phyloP scores from a whole-genome alignment of 352 stramenopile genomes.

The Pythium chondricola region DNA sequence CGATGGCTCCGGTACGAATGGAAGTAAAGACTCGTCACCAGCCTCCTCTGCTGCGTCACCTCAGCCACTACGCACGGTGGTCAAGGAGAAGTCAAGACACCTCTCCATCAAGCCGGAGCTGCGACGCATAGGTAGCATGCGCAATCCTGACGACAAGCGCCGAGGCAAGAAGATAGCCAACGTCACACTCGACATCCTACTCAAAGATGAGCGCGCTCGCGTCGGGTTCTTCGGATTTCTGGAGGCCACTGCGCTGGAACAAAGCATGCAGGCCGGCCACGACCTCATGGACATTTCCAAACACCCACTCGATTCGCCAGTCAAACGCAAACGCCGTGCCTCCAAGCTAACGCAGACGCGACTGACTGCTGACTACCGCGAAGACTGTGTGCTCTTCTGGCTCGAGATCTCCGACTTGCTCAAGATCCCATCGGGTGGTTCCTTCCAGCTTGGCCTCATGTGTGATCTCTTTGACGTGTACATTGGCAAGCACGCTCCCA shows the following conservation, averaged over 20 bases:
- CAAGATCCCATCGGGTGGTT: constrained; percentile 44
- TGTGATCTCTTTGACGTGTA: constrained; percentile 56
- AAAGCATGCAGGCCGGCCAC: constrained; percentile 21
- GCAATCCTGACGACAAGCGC: constrained; percentile 1
- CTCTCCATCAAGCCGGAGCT: constrained; percentile 9
- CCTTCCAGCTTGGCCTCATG: constrained; percentile 57
- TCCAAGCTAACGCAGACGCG: constrained; percentile 22
- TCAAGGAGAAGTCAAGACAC: neutral
- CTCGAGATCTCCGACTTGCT: constrained; percentile 60
- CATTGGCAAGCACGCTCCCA: constrained; percentile 27
- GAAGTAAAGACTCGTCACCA: neutral
- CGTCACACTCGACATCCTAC: constrained; percentile 42
- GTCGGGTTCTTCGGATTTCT: constrained; percentile 56
- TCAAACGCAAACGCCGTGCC: constrained; percentile 7
- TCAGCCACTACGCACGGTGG: neutral
- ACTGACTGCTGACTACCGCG: constrained; percentile 36
- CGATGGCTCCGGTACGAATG: neutral
- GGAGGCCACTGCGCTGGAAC: constrained; percentile 26
- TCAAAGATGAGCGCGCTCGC: constrained; percentile 47
- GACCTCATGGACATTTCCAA: neutral
- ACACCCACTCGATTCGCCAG: neutral
- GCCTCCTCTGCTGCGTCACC: neutral
- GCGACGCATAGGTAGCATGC: constrained; percentile 2
- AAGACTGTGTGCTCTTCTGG: constrained; percentile 67
- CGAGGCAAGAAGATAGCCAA: constrained; percentile 27